A percentile compares a stretch with the other conserved stretches of the same genome.
Evolutionary conservation across 805 yeast genomes (phyloP).

Genomic region (Metschnikowia peoriensis): DNA sequence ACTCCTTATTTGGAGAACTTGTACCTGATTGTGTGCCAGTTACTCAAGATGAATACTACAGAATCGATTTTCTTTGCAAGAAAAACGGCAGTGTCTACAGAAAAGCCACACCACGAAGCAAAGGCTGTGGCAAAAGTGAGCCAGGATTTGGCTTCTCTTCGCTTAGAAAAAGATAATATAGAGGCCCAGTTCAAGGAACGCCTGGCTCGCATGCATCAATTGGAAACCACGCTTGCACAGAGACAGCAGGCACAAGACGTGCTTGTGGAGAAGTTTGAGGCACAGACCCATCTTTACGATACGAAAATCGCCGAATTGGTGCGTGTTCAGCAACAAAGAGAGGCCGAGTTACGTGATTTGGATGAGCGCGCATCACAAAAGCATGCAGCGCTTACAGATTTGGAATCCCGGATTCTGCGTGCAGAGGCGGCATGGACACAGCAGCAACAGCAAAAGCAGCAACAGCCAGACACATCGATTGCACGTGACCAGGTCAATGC

Average conservation of each 20-base stretch:
- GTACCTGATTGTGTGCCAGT: conserved; percentile 74
- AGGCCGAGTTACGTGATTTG: conserved; percentile 11
- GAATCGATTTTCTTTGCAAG: conserved; percentile 33
- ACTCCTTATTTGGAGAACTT: conserved; percentile 89
- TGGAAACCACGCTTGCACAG: conserved; percentile 23
- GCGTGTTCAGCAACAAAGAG: conserved; percentile 5
- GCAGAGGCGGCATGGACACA: neutral
- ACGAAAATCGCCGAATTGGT: conserved; percentile 13
- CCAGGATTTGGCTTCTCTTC: conserved; percentile 19
- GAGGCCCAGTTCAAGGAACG: conserved; percentile 22
- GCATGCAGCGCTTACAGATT: neutral
- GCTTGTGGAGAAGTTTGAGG: conserved; percentile 14
- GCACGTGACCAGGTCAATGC: neutral
- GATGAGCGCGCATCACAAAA: conserved; percentile 11
- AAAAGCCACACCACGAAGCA: conserved; percentile 19
- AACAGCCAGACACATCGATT: neutral
- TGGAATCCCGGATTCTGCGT: conserved; percentile 5
- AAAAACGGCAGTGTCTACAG: conserved; percentile 6
- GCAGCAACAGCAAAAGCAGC: conserved; percentile 1
- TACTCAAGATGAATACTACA: conserved; percentile 44
- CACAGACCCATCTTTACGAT: conserved; percentile 13
- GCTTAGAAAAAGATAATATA: conserved; percentile 17
- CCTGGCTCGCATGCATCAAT: conserved; percentile 21
- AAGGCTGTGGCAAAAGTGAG: conserved; percentile 23
- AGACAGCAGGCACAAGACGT: conserved; percentile 19